Conservation (phyloP, 148 eudicot species). For the Vaccinium corymbosum region DNA sequence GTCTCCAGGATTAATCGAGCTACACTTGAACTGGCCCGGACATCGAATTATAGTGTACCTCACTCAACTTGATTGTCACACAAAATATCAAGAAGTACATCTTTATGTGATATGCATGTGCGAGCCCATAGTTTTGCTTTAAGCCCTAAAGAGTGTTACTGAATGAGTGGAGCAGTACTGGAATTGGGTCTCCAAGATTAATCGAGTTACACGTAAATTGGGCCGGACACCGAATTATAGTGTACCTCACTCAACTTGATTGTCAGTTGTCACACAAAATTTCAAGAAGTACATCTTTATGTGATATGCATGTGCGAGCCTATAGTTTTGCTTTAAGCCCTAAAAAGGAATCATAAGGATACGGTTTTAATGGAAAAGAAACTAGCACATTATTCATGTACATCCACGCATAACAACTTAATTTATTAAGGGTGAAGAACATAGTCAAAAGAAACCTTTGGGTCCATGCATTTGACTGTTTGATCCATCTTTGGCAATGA, state of each 20-base stretch:
- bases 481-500: neutral
- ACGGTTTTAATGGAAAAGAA: neutral
- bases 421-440: neutral
- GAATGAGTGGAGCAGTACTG: too few species aligned
- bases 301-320: neutral
- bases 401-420: neutral
- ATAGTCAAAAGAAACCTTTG: conserved; percentile 1
- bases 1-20: too few species aligned
- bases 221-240: too few species aligned
- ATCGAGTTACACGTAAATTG: too few species aligned
- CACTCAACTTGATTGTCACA: too few species aligned
- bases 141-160: neutral
- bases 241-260: too few species aligned
- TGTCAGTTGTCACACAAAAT: neutral
- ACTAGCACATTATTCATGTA: neutral
- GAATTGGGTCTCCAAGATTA: too few species aligned
- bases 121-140: neutral
- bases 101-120: neutral
- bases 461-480: neutral
- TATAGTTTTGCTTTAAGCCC: neutral
- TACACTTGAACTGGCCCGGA: too few species aligned
- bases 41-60: too few species aligned
- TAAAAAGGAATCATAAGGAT: neutral
- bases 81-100: neutral
- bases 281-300: neutral